phyloP scores from a whole-genome alignment of 768 basidiomycete species.

The Galerina marginata region DNA sequence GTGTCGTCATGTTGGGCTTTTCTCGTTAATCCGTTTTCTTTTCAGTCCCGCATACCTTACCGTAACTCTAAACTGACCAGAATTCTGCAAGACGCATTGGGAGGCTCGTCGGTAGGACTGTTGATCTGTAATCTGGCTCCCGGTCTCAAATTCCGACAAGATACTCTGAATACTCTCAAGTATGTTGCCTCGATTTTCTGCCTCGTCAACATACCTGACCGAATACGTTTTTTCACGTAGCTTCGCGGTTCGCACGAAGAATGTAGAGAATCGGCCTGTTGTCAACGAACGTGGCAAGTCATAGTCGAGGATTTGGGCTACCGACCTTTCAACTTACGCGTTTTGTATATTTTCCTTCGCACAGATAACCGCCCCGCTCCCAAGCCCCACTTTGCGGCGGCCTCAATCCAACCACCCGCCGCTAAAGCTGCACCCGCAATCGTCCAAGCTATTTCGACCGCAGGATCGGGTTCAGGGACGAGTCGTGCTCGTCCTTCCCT shows the following conservation, averaged over 20 bases:
- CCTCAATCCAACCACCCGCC: constrained; percentile 49
- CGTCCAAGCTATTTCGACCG: constrained; percentile 47
- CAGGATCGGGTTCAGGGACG: constrained; percentile 32
- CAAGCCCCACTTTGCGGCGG: constrained; percentile 71
- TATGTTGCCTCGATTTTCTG: constrained; percentile 35
- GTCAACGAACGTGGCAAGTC: constrained; percentile 75
- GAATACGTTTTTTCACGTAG: constrained; percentile 31
- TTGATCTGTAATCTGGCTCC: constrained; percentile 90
- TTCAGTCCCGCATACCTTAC: constrained; percentile 81
- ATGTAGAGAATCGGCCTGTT: constrained; percentile 82
- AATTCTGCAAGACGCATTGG: constrained; percentile 89
- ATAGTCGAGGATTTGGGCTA: not conserved
- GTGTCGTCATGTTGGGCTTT: constrained; percentile 4
- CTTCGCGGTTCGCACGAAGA: constrained; percentile 85
- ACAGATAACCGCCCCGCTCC: constrained; percentile 63
- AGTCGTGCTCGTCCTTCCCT: constrained; percentile 39
- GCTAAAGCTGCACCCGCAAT: constrained; percentile 50
- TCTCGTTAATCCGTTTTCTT: constrained; percentile 4
- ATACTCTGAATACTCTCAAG: constrained; percentile 94
- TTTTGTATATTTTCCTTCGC: constrained; percentile 15
- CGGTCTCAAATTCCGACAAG: constrained; percentile 79
- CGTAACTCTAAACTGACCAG: constrained; percentile 90
- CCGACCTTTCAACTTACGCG: constrained; percentile 18
- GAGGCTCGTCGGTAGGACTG: constrained; percentile 78
- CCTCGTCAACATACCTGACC: not conserved